Evolutionary conservation across 2,329 filamentous ascomycete species (phyloP), one percentile per base, ranked within the genome.

Genomic region (Purpureocillium takamizusanense): DNA sequence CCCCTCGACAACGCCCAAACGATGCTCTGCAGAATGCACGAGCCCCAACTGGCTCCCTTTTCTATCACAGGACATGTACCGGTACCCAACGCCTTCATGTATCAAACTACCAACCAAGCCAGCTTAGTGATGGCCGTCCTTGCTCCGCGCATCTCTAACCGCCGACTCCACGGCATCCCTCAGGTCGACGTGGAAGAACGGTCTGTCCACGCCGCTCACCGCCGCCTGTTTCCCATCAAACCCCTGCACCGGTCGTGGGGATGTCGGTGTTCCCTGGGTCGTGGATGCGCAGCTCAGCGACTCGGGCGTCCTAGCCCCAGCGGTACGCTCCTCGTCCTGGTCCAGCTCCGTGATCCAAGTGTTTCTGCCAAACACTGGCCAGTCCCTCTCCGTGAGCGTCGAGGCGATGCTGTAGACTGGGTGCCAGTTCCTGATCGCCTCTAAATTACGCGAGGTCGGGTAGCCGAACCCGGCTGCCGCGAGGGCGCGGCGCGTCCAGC

Each of bases 401-500:
- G 47, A 42, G 0, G 59, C 56, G 14, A 65, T 53, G 15, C 53
- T 57, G 33, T 60, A 61, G 11, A 58, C 50, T 1, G 56, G 53
- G 2, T 46, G 50, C 59, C 59, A 63, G n/a, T 49, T 48, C 2
- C 43, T 44, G 2, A 60, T 35, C 2, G 51, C 46, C 3, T 50
- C 46, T 1, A 45, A 41, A n/a, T 56, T 55, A 14, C 52, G 44
- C 9, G 51, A 42, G 0, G 50, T 52, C 1, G 57, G 67, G 39
- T 61, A 68, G 0, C 76, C 76, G 42, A 80, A 80, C 1, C 76
- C 76, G 1, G 70, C 71, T 0, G 63, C 63, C 1, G 72, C 66
- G 0, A 80, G 65, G 1, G 75, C 72, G 4, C 74, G 67, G 21
- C 72, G 67, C 6, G 72, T 69, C 76, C 75, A 80, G 8, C 67